Percentiles rank a stretch among this genome's conserved stretches.
Conservation (phyloP, 345 rosid species). For the Salix caprea region DNA sequence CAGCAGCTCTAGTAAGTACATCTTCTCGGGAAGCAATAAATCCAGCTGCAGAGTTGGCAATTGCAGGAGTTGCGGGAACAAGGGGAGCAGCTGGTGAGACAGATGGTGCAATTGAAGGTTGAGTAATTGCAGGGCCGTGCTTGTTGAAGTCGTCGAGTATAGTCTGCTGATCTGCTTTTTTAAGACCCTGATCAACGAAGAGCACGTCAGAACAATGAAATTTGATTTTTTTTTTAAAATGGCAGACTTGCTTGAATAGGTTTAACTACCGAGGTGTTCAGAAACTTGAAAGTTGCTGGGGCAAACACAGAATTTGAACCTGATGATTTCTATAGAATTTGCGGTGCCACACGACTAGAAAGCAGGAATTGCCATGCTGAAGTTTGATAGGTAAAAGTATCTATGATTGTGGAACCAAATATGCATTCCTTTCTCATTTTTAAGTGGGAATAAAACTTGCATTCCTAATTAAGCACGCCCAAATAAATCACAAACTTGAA, state of each 20-base stretch:
- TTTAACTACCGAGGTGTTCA: not conserved
- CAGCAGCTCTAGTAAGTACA: conserved; percentile 92
- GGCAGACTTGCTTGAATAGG: not conserved
- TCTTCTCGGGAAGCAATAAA: conserved; percentile 84
- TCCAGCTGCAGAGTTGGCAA: conserved; percentile 45
- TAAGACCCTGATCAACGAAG: conserved; percentile 59
- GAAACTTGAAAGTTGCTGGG: not conserved
- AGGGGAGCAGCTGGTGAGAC: conserved; percentile 38
- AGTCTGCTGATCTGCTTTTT: conserved; percentile 82
- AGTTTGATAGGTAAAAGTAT: too few species aligned
- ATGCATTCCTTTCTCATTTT: too few species aligned
- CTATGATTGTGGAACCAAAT: too few species aligned
- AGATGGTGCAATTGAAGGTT: conserved; percentile 29
- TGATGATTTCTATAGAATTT: too few species aligned
- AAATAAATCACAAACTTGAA: too few species aligned
- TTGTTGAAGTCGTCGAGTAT: conserved; percentile 91
- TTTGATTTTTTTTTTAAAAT: too few species aligned
- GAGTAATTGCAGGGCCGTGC: conserved; percentile 56
- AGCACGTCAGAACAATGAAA: not conserved
- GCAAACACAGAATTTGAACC: not conserved
- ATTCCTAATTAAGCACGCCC: too few species aligned
- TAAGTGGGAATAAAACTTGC: too few species aligned
- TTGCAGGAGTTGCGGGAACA: conserved; percentile 37
- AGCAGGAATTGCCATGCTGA: too few species aligned
- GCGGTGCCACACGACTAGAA: too few species aligned